Base-by-base conservation (phyloP, 208 protist species). In the Acanthamoeba polyphaga region DNA sequence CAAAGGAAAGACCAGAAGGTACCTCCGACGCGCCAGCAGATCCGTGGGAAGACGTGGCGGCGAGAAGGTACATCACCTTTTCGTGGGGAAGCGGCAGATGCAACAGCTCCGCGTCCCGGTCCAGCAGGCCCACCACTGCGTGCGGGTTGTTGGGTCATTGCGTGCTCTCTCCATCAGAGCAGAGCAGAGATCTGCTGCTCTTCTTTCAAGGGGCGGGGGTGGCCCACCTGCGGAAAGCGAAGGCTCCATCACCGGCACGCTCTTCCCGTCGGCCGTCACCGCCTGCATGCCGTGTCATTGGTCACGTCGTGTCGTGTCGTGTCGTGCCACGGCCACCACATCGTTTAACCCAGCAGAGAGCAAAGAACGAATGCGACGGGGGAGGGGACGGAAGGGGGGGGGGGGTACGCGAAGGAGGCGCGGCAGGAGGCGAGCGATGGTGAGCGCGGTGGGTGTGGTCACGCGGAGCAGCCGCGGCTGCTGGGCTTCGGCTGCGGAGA, bases 41-140 rank as follows among this genome's bases (percentile, higher is more conserved):
- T 38, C 38, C 38, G 38, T 38, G n/a, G 70, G 34, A 78, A 78
- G 70, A 78, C 12, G n/a, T 27, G 29, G 55, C 3, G 38, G 78
- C 38, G 9, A 62, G n/a, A 10, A 87, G 78, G 51, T 51, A 87
- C 38, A 87, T 51, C 78, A 87, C 78, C 32, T 87, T 51, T 3
- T 87, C 46, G 78, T 87, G 78, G 38, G 78, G 78, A 13, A 87
- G 46, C 12, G 78, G 78, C 15, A 87, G n/a, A 8, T 87, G 78
- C n/a, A 87, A 27, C 8, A 87, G 51, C 78, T 87, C 78, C 9
- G 32, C 78, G 27, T 87, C 78, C 12, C 51, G 38, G 43, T 87
- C 78, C 15, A 87, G 51, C 78, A 87, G n/a, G 55, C 78, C 78
- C 15, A 87, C 78, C 51, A 87, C 38, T 87, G 19, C 24, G 19